Base-by-base conservation (phyloP, 257 asterid species). In the Echites panduratus region DNA sequence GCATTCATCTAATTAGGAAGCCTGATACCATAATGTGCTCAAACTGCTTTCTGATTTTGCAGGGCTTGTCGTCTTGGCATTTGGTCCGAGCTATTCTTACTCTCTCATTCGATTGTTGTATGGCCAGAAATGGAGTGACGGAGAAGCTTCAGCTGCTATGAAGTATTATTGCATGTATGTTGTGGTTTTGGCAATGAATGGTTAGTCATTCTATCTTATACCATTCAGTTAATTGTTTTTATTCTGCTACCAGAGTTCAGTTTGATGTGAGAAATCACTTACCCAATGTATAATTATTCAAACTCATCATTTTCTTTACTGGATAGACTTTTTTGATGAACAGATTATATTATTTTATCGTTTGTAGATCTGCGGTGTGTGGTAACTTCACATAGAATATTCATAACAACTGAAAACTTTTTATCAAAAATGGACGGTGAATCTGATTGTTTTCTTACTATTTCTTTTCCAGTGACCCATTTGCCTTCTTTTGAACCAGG, bases 51-150 rank as follows among this genome's bases (percentile, higher is more conserved):
- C 62, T 79, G 72, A 68, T 26, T 70, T 29, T 62, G 76, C 63
- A 95, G 99, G 99, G 52, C 81, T 95, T 80, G 86, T 84, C 68
- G 96, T 95, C 71, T 76, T 95, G 70, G 88, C 98, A 44, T 95
- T 92, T 79, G 98, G 99, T 66, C 98, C 98, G 11, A 90, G 98
- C 87, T 92, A 92, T 85, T 95, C 99, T 49, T 95, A 95, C 80
- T 88, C 98, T 68, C 94, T 90, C 76, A 81, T 92, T 82, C 87
- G 98, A 80, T 71, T 92, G 80, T 74, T 92, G 67, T 95, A 90
- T 79, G 97, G 99, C 77, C 87, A 74, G 83, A 90, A 92, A 81
- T 95, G 99, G 99, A 95, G 99, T 75, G 98, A 95, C 40, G 98
- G 98, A 78, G 99, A 95, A 87, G 94, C 99, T 82, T 84, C 98